Evolutionary conservation across 371 early-diverging fungal genomes (phyloP), one percentile per base, ranked within the genome.

Genomic region (Vairimorpha ceranae): DNA sequence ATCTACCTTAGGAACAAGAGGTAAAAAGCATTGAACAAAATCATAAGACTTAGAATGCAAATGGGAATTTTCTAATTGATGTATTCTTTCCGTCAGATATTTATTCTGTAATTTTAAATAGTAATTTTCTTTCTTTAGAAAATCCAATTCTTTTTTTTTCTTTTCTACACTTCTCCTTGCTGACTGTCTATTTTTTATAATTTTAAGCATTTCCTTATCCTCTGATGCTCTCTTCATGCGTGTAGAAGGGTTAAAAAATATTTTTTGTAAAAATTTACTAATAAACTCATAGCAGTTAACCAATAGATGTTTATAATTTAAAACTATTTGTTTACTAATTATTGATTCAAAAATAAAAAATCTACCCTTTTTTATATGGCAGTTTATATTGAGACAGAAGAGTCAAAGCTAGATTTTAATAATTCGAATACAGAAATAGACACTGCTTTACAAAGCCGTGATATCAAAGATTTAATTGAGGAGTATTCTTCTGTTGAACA

Each of bases 81-180:
- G 12, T 14, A 58, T 58, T n/a, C n/a, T 58, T 4, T 58, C 30
- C 29, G 12, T 10, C 29, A 58, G 19, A 17, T 27, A 21, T 10
- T 32, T 58, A 32, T 58, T 58, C 33, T 58, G 27, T 25, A 58
- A 15, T 21, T 30, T 58, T 58, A 58, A 25, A 30, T 27, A 58
- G 8, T 58, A 7, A 32, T 58, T 58, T 32, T 58, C 58, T 14
- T 58, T 25, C 12, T 14, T 32, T 15, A 58, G n/a, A 8, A 10
- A 8, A 8, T 58, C 58, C 10, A 58, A n/a, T 58, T 58, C 58
- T 58, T 7, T 2, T 25, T 58, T 58, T 29, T 58, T 58, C 2
- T 58, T 58, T 7, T 58, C 58, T 25, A 29, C 58, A 30, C 58
- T 58, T 32, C 19, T 58, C 58, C n/a, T 25, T 2, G 58, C 58